A percentile compares a stretch with the other conserved stretches of the same genome.
These are phyloP conservation scores for Aspergillus steynii DNA, from an alignment of 495 filamentous ascomycete species.

Conservation along the genomic window DNA sequence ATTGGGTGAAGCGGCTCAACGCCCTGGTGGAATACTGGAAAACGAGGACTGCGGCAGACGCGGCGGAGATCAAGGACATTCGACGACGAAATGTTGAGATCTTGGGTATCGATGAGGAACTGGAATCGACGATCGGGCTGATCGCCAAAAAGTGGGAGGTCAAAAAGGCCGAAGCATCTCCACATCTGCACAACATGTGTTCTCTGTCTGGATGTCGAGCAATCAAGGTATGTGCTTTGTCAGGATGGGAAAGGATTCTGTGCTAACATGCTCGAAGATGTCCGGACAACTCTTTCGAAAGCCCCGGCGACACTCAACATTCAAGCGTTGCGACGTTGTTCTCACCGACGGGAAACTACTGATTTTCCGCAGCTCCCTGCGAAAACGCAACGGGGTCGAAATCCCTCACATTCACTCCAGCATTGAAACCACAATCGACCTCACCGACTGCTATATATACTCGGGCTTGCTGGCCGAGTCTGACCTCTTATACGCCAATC, in stretches of 20 bases:
- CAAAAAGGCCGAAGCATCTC: slow-evolving; percentile 61
- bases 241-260: not conserved
- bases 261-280: slow-evolving; percentile 38
- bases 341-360: slow-evolving; percentile 63
- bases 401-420: slow-evolving; percentile 65
- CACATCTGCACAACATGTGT: slow-evolving; percentile 70
- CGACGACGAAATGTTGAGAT: slow-evolving; percentile 61
- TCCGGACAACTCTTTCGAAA: slow-evolving; percentile 68
- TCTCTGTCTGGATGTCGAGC: slow-evolving; percentile 63
- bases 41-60: slow-evolving; percentile 55
- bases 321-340: slow-evolving; percentile 63
- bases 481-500: slow-evolving; percentile 68
- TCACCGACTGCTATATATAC: slow-evolving; percentile 73
- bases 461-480: slow-evolving; percentile 65
- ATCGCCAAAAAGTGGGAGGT: slow-evolving; percentile 76
- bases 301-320: slow-evolving; percentile 63
- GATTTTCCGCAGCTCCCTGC: slow-evolving; percentile 62
- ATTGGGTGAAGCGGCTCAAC: slow-evolving; percentile 65
- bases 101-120: slow-evolving; percentile 68
- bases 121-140: slow-evolving; percentile 67
- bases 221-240: slow-evolving; percentile 49
- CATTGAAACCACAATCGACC: slow-evolving; percentile 56
- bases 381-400: slow-evolving; percentile 56
- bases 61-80: slow-evolving; percentile 54
- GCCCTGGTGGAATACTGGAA: slow-evolving; percentile 68